Percentiles rank a stretch among this genome's conserved stretches.
These are phyloP conservation scores for Colletotrichum lupini DNA, from an alignment of 2,329 filamentous ascomycete species.

Conservation along the genomic window DNA sequence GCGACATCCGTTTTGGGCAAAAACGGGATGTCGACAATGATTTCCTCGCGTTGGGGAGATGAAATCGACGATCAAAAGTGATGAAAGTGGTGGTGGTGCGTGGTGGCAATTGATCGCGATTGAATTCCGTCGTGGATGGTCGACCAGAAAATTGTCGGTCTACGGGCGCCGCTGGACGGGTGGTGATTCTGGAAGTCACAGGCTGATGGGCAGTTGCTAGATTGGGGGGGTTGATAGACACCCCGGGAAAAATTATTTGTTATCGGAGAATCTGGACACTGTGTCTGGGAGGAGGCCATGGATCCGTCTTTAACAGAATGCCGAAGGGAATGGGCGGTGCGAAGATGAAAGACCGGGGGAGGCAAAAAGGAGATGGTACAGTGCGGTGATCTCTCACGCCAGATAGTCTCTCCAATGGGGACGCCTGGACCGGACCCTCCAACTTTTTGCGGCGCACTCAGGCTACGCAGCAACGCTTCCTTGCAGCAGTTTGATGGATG, in stretches of 20 bases:
- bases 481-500: slow-evolving; percentile 13
- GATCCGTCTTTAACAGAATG: slow-evolving; percentile 14
- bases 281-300: slow-evolving; percentile 2
- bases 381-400: slow-evolving; percentile 28
- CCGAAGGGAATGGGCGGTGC: not conserved
- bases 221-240: slow-evolving; percentile 32
- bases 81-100: slow-evolving; percentile 35
- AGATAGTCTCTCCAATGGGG: slow-evolving; percentile 34
- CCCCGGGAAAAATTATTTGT: slow-evolving; percentile 36
- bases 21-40: slow-evolving; percentile 63
- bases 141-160: slow-evolving; percentile 36
- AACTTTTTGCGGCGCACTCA: slow-evolving; percentile 10
- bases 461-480: slow-evolving; percentile 13
- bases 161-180: slow-evolving; percentile 32
- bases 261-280: slow-evolving; percentile 30
- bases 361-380: slow-evolving; percentile 27
- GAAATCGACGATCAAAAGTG: slow-evolving; percentile 41
- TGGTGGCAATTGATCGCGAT: slow-evolving; percentile 38
- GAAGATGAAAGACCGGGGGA: slow-evolving; percentile 6
- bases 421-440: slow-evolving; percentile 29
- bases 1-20: slow-evolving; percentile 76
- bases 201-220: slow-evolving; percentile 31
- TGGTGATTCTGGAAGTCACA: slow-evolving; percentile 35
- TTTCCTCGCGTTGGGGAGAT: slow-evolving; percentile 45
- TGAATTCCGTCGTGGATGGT: slow-evolving; percentile 36